Evolutionary conservation across 78 protist species (phyloP), one percentile per base, ranked within the genome.

Genomic region (Speleostelium caveatum): DNA sequence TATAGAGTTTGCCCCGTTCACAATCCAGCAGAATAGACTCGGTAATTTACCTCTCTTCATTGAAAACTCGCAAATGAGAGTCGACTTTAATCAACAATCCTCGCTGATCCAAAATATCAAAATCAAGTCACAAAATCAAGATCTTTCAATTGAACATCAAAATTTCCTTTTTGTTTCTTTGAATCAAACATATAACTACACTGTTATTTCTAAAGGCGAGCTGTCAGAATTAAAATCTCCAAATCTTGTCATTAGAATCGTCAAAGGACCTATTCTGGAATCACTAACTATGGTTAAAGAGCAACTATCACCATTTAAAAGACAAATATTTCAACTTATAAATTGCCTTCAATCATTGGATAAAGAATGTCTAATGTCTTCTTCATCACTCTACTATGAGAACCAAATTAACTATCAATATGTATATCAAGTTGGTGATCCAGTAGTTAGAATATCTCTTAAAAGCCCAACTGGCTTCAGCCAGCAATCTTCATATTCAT

Each of bases 1-100:
- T n/a, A n/a, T n/a, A n/a, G 76, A 71, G 12, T 6, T 41, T 51
- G 33, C 4, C 6, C 76, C 76, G 26, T 71, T 71, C 26, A 24
- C 26, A 14, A 71, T 71, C 60, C 7, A 42, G 16, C 60, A 71
- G 26, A n/a, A n/a, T n/a, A n/a, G n/a, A n/a, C n/a, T n/a, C n/a
- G n/a, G n/a, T n/a, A n/a, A n/a, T n/a, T n/a, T n/a, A n/a, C 61
- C 60, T 6, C 26, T 51, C 33, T 2, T 5, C 6, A 12, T 71
- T 30, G 61, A 71, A 32, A 71, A 71, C 33, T 51, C 56, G 49
- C 6, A 26, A 2, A 49, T 30, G 24, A 32, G 42, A 7, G 12
- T 53, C 10, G 10, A 24, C 1, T 30, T 71, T 3, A 3, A 35
- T 16, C 60, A 39, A 7, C 3, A 5, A 3, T 28, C 76, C 2